phyloP scores from a whole-genome alignment of 257 asterid genomes.

The Gynochthodes officinalis region DNA sequence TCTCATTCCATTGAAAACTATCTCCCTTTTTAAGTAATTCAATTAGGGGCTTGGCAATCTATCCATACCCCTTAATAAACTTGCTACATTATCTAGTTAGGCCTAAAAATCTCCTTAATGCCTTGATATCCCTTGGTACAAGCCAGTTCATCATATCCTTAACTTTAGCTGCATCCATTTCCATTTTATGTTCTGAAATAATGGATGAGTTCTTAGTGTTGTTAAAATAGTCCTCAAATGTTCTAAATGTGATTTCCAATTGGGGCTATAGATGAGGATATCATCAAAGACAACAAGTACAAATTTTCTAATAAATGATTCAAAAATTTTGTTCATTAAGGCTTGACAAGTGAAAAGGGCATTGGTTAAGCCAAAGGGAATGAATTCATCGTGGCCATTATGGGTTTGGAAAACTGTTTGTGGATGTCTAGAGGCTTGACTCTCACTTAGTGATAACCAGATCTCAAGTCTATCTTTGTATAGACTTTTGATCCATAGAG shows the following conservation, averaged over 20 bases:
- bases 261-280: not conserved
- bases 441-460: not conserved
- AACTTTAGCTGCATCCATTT: not conserved
- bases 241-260: too few species aligned
- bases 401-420: not conserved
- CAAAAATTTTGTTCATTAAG: not conserved
- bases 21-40: not conserved
- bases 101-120: constrained; percentile 4
- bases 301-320: not conserved
- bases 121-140: not conserved
- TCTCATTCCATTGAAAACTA: not conserved
- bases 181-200: not conserved
- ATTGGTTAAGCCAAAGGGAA: too few species aligned
- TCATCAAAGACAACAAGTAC: not conserved
- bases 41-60: not conserved
- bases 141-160: not conserved
- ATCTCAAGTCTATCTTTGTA: not conserved
- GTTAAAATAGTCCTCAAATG: too few species aligned
- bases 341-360: not conserved
- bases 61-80: not conserved
- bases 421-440: not conserved
- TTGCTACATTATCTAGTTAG: not conserved
- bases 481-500: not conserved
- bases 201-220: too few species aligned
- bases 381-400: too few species aligned